Evolutionary conservation across 225 moss, liverwort and hornwort species (phyloP).

Genomic region (Lunularia cruciata): DNA sequence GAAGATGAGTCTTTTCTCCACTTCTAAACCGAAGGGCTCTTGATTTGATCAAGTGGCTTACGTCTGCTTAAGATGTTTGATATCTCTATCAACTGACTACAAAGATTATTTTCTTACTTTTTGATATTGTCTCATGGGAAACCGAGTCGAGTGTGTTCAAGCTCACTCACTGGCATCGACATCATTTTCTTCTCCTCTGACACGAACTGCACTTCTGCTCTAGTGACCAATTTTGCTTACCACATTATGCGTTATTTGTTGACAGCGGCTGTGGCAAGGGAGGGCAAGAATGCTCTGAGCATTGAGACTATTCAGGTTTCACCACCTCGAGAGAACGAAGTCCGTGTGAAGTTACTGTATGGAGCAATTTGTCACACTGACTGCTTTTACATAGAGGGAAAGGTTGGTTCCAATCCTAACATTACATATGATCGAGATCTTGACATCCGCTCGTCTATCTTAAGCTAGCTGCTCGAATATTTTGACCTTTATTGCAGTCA

Average conservation of each 20-base stretch:
- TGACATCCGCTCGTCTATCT: too few species aligned
- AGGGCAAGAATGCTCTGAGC: constrained; percentile 18
- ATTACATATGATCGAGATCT: too few species aligned
- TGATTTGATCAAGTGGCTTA: too few species aligned
- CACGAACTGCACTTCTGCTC: background rate
- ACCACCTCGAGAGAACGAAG: constrained; percentile 33
- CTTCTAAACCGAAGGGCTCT: too few species aligned
- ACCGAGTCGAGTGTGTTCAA: background rate
- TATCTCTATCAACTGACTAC: background rate
- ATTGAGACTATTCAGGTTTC: constrained; percentile 32
- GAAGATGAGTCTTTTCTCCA: background rate
- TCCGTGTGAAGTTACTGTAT: constrained; percentile 32
- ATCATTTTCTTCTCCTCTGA: background rate
- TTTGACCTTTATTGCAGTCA: too few species aligned
- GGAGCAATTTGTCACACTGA: constrained; percentile 30
- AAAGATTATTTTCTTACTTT: background rate
- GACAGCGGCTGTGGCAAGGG: constrained; percentile 40
- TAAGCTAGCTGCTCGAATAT: too few species aligned
- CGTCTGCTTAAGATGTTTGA: too few species aligned
- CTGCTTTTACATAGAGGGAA: background rate
- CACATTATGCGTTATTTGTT: background rate
- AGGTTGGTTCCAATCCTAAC: too few species aligned
- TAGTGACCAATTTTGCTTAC: background rate
- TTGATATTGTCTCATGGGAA: background rate
- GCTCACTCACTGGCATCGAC: background rate